Evolutionary conservation across 305 asterid genomes (phyloP), one percentile per base, ranked within the genome.

Genomic region (Fraxinus dipetala): DNA sequence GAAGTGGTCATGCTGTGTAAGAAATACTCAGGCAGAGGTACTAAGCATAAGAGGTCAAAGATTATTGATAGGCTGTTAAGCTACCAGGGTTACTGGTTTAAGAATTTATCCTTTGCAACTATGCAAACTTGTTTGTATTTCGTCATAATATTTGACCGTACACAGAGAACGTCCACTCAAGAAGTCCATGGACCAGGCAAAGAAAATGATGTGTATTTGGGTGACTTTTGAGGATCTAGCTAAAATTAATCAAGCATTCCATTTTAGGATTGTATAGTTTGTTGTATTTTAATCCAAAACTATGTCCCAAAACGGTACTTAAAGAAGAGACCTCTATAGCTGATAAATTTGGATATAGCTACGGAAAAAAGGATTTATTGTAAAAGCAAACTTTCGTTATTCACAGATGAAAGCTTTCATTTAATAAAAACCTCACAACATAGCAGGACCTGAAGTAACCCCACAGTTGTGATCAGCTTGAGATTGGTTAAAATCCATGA

Each of bases 1-100:
- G 32, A 24, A 40, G 3, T 61, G 38, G 14, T 77, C n/a, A 13
- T 9, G 48, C 54, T 69, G 38, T 48, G 54, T 3, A 20, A 51
- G 38, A 35, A 59, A 65, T 78, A 48, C 80, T 74, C 32, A 8
- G 65, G 78, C 67, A 36, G 32, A 77, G 16, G 77, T 75, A 28
- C 45, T 48, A 48, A 48, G 20, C 18, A 48, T 38, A 81, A 72
- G 77, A 38, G 70, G 34, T 18, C 78, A 81, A 28, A 59, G 14
- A 67, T 67, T 8, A 67, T 65, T 35, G 28, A 74, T 36, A 8
- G 38, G 18, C 79, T 82, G 36, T 51, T 36, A 81, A 18, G 30
- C n/a, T 35, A 1, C 8, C 10, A 8, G 45, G 75, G 11, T 80
- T 69, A 77, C 82, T 40, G 24, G 40, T 18, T 78, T 36, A 11